phyloP scores from a whole-genome alignment of 352 stramenopile genomes.

The Plasmopara viticola region DNA sequence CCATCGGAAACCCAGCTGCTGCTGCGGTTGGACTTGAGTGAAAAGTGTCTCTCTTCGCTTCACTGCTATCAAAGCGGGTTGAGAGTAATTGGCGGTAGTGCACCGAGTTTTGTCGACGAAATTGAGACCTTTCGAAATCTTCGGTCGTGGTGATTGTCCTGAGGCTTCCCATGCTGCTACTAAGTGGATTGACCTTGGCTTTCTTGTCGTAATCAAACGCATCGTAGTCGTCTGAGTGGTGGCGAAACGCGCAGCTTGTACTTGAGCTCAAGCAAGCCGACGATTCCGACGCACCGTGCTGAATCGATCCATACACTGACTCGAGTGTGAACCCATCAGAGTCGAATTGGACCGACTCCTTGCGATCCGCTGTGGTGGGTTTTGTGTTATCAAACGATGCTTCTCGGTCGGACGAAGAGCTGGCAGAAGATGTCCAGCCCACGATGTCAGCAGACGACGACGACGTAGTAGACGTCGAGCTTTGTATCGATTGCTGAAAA shows the following conservation, averaged over 20 bases:
- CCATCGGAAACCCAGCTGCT: constrained; percentile 17
- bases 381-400: background rate
- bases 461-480: background rate
- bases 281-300: too few relatives aligned
- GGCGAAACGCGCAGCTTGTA: background rate
- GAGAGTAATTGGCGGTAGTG: background rate
- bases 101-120: constrained; percentile 12
- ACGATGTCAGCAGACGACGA: too few relatives aligned
- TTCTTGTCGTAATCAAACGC: constrained; percentile 16
- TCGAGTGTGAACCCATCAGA: constrained; percentile 48
- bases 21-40: constrained; percentile 19
- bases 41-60: background rate
- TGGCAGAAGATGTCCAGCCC: too few relatives aligned
- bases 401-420: too few relatives aligned
- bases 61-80: too few relatives aligned
- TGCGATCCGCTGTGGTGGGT: background rate
- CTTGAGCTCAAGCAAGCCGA: background rate
- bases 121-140: constrained; percentile 33
- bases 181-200: background rate
- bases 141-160: constrained; percentile 26
- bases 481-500: constrained; percentile 26
- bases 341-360: constrained; percentile 17
- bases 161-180: constrained; percentile 17
- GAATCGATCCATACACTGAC: constrained; percentile 18
- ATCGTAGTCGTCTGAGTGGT: constrained; percentile 4